A percentile compares a stretch with the other conserved stretches of the same genome.
phyloP scores from a whole-genome alignment of 208 protist species.

The Leishmania mexicana region DNA sequence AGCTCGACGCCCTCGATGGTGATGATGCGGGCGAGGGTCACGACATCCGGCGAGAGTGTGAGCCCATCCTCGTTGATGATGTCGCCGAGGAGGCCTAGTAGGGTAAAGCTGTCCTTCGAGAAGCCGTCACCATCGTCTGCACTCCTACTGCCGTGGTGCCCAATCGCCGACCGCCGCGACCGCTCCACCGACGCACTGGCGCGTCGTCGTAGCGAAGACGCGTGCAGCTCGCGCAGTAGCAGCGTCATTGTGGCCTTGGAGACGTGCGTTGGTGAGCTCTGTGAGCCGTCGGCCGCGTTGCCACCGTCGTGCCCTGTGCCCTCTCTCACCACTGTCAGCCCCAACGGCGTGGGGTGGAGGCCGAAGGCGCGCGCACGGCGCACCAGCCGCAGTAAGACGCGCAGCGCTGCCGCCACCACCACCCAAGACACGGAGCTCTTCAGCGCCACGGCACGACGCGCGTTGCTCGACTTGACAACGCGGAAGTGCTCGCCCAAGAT shows the following conservation, averaged over 20 bases:
- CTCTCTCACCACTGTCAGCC: constrained; percentile 25
- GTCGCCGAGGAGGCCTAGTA: constrained; percentile 69
- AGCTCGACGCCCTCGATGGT: constrained; percentile 75
- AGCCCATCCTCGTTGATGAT: constrained; percentile 76
- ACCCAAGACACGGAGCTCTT: constrained; percentile 49
- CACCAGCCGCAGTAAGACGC: constrained; percentile 73
- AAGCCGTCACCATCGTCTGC: constrained; percentile 11
- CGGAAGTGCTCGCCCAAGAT: constrained; percentile 75
- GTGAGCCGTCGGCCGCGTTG: constrained; percentile 3
- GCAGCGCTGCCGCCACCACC: constrained; percentile 60
- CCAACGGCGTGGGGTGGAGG: constrained; percentile 70
- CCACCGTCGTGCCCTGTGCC: not conserved
- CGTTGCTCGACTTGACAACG: constrained; percentile 63
- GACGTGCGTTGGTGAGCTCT: not conserved
- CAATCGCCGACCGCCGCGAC: not conserved
- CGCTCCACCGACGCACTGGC: constrained; percentile 4
- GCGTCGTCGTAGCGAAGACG: constrained; percentile 24
- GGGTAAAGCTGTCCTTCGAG: constrained; percentile 24
- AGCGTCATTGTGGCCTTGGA: constrained; percentile 30
- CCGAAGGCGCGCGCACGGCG: constrained; percentile 64
- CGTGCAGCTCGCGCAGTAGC: constrained; percentile 34
- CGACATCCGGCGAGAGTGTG: constrained; percentile 53
- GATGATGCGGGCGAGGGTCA: constrained; percentile 47
- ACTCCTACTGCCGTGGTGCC: not conserved
- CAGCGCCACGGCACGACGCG: constrained; percentile 66